Base-by-base conservation (phyloP, 306 rosid species). In the Dryas drummondii region DNA sequence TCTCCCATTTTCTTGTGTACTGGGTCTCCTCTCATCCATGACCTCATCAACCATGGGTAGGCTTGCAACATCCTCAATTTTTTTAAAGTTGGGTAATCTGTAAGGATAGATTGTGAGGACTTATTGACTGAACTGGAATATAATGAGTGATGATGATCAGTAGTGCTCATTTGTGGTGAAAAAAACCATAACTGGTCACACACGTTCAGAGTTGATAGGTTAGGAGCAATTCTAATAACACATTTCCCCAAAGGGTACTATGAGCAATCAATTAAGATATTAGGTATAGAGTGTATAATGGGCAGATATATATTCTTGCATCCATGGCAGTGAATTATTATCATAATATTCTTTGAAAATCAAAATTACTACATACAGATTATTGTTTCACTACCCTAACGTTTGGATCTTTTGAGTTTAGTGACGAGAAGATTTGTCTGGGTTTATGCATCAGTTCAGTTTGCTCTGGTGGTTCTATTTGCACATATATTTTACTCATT, bases 31-130 rank as follows among this genome's bases (percentile, higher is more conserved):
- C 70, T 88, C 99, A 62, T 84, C 99, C 45, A 78, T 94, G 87
- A 90, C 99, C 63, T 87, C 99, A 47, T 81, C 98, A 59, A 92
- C 97, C 75, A 90, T 94, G 99, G 99, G 99, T 94, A 90, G 26
- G 89, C 83, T 80, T 11, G 17, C 59, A 51, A 68, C 42, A 61
- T 68, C 54, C 70, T 69, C 60, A 5, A 17, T 62, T 69, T 60
- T 71, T 50, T 55, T 61, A 55, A 71, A 74, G 16, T 54, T 56
- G 6, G 46, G 7, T 42, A 46, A 27, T 64, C 22, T 69, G n/a
- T 11, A 48, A 67, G 10, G 56, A 45, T 22, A 6, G 15, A 6
- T 22, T 57, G 27, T 42, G 52, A 56, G 41, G 57, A 26, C 10
- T 19, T 55, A 46, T 22, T 47, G 40, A 48, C 70, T 22, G 13